phyloP scores from a whole-genome alignment of 768 basidiomycete species.

The Naganishia antarctica region DNA sequence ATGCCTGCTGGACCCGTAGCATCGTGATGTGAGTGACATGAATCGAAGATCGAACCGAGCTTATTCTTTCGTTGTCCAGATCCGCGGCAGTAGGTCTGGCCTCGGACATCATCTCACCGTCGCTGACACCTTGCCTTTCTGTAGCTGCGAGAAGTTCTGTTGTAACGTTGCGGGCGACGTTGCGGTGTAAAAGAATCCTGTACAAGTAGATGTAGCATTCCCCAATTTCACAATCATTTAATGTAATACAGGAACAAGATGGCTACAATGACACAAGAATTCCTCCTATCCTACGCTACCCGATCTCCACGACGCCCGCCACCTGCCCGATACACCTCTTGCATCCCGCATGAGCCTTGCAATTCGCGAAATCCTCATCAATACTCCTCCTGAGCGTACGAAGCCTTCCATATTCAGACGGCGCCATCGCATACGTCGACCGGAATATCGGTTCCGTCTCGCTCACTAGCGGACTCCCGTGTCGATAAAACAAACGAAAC shows the following conservation, averaged over 20 bases:
- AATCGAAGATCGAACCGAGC: no score
- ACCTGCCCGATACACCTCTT: background rate
- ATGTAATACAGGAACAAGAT: background rate
- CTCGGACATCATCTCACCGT: no score
- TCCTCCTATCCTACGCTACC: background rate
- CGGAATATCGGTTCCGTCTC: background rate
- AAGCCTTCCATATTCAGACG: background rate
- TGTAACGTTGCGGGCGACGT: no score
- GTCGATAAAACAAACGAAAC: slow-evolving; percentile 11
- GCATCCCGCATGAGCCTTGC: background rate
- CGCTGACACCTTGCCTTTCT: no score
- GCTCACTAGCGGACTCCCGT: slow-evolving; percentile 4
- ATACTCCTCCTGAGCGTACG: background rate
- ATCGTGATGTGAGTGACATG: no score
- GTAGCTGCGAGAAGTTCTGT: no score
- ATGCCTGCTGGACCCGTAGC: no score
- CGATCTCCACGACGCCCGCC: background rate
- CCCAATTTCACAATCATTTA: no score
- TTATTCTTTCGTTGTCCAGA: no score
- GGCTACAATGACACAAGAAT: background rate
- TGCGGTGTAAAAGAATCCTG: background rate
- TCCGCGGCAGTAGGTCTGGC: no score
- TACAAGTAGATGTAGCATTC: background rate
- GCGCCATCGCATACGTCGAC: background rate
- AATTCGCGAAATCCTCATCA: slow-evolving; percentile 11